Evolutionary conservation across 2,329 filamentous ascomycete genomes (phyloP).

Genomic region (Epichloe sp.): DNA sequence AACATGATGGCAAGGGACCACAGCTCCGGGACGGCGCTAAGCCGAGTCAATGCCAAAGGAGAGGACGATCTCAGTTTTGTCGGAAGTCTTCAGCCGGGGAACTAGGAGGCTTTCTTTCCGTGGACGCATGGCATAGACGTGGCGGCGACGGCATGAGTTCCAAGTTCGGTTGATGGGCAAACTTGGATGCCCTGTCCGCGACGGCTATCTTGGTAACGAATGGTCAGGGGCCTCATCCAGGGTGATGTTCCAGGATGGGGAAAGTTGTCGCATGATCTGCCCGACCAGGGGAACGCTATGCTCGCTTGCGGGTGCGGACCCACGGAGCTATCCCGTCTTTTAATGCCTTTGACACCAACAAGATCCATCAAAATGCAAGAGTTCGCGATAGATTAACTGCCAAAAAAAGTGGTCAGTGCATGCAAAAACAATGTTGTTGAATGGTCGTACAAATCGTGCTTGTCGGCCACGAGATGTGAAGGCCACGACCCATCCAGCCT

Average conservation of each 20-base stretch:
- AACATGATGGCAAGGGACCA: background rate
- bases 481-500: no score
- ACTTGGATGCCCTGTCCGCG: background rate
- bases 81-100: background rate
- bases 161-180: background rate
- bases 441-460: no score
- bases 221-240: no score
- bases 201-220: background rate
- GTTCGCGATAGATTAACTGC: no score
- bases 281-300: background rate
- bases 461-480: no score
- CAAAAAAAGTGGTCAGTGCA: no score
- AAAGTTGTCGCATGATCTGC: conserved; percentile 1
- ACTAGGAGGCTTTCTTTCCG: background rate
- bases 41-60: conserved; percentile 6
- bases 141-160: background rate
- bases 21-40: conserved; percentile 5
- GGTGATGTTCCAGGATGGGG: background rate
- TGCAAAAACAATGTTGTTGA: no score
- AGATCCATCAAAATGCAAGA: background rate
- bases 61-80: conserved; percentile 2
- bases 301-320: background rate
- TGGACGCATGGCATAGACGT: background rate
- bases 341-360: background rate
- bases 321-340: background rate